A percentile compares a stretch with the other conserved stretches of the same genome.
These are phyloP conservation scores for Ramaria sp. DNA, from an alignment of 768 basidiomycete genomes.

Conservation along the genomic window DNA sequence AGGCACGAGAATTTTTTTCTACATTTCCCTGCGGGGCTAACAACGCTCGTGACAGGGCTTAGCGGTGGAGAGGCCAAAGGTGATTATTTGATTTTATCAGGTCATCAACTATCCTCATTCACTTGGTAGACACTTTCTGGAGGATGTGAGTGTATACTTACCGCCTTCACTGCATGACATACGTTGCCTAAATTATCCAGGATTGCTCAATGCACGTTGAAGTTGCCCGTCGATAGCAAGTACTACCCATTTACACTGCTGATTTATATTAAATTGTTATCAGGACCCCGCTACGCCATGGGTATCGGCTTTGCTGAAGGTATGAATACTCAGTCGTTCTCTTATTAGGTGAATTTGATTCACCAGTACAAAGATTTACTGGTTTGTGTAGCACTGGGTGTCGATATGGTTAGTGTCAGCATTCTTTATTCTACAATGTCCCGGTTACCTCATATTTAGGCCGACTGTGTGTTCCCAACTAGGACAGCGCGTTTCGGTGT, in stretches of 20 bases:
- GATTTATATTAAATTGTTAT: slow-evolving; percentile 11
- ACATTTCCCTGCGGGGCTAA: neutral
- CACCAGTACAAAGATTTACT: slow-evolving; percentile 48
- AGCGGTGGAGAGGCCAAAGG: slow-evolving; percentile 92
- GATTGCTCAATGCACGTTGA: slow-evolving; percentile 72
- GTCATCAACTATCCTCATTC: neutral
- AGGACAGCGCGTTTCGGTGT: slow-evolving; percentile 88
- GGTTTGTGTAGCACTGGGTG: slow-evolving; percentile 83
- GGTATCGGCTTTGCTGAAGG: slow-evolving; percentile 90
- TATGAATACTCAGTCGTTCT: slow-evolving; percentile 19
- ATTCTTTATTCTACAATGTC: neutral
- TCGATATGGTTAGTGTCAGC: slow-evolving; percentile 63
- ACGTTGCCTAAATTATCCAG: slow-evolving; percentile 28
- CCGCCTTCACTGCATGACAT: neutral
- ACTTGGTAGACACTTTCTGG: slow-evolving; percentile 64
- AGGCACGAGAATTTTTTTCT: slow-evolving; percentile 24
- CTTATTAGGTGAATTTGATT: neutral
- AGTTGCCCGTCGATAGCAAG: slow-evolving; percentile 69
- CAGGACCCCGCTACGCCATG: slow-evolving; percentile 88
- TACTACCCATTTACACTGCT: slow-evolving; percentile 9
- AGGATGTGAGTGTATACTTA: slow-evolving; percentile 43
- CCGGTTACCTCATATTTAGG: slow-evolving; percentile 29
- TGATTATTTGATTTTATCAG: slow-evolving; percentile 15
- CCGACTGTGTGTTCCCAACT: slow-evolving; percentile 90
- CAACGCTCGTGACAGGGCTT: slow-evolving; percentile 21